phyloP scores from a whole-genome alignment of 441 rosid genomes.

The Biscutella laevigata region DNA sequence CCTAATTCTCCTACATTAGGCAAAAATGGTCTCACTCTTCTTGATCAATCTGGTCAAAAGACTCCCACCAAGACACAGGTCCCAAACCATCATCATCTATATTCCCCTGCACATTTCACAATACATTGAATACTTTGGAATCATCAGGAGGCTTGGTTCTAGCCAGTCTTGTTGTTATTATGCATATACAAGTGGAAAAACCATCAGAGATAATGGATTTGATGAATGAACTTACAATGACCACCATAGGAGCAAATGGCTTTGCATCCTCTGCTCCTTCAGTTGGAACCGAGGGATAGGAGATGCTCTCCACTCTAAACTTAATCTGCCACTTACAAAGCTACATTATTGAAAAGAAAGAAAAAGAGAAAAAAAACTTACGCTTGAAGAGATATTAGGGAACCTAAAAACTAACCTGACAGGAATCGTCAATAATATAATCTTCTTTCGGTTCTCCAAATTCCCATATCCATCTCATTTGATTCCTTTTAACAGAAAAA shows the following conservation, averaged over 20 bases:
- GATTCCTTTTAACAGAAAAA: constrained; percentile 35
- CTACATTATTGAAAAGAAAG: neutral
- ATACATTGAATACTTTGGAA: neutral
- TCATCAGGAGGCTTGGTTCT: neutral
- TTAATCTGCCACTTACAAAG: constrained; percentile 44
- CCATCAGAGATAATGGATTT: constrained; percentile 7
- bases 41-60: constrained; percentile 5
- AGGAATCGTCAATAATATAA: constrained; percentile 47
- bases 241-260: constrained; percentile 85
- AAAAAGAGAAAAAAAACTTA: neutral
- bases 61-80: constrained; percentile 70
- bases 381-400: neutral
- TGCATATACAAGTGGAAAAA: neutral
- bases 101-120: constrained; percentile 41
- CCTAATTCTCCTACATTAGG: no score
- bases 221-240: constrained; percentile 47
- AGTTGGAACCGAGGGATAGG: constrained; percentile 55
- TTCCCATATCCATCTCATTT: constrained; percentile 67
- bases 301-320: constrained; percentile 54
- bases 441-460: constrained; percentile 21
- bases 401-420: constrained; percentile 38
- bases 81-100: constrained; percentile 66
- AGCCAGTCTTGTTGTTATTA: neutral
- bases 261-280: constrained; percentile 52
- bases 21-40: no score